These are phyloP conservation scores for Raffaelea albimanens DNA, from an alignment of 2,329 filamentous ascomycete genomes.

Conservation along the genomic window DNA sequence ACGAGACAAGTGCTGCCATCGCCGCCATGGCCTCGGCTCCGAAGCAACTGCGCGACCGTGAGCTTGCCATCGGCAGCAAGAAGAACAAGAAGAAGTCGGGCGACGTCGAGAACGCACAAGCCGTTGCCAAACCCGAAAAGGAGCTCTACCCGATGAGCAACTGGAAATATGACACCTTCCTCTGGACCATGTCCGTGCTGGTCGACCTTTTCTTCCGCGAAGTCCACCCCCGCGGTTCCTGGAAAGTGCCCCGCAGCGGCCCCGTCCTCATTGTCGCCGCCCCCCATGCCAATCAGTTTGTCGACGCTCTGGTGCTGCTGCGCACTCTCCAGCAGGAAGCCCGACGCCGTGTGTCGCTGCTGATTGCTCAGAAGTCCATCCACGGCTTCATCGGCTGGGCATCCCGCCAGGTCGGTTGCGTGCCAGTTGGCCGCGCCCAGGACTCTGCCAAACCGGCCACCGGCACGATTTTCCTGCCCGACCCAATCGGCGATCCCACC, in stretches of 20 bases:
- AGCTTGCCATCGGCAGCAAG: background rate
- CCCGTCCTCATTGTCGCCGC: conserved; percentile 93
- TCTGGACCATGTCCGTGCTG: conserved; percentile 71
- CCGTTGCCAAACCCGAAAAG: conserved; percentile 13
- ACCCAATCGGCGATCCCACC: conserved; percentile 75
- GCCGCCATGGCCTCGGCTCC: conserved; percentile 9
- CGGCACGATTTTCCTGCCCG: conserved; percentile 80
- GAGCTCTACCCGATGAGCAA: conserved; percentile 61
- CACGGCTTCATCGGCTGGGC: conserved; percentile 85
- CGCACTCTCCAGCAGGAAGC: conserved; percentile 80
- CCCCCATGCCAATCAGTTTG: conserved; percentile 97
- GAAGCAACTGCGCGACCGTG: background rate
- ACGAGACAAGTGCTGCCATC: conserved; percentile 6
- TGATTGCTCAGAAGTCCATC: conserved; percentile 94
- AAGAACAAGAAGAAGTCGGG: background rate
- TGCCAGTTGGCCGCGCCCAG: conserved; percentile 88
- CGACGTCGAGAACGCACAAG: background rate
- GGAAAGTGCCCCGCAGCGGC: conserved; percentile 83
- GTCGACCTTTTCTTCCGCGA: conserved; percentile 97
- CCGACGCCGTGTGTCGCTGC: conserved; percentile 77
- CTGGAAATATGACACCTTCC: conserved; percentile 68
- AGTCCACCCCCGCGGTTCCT: conserved; percentile 87
- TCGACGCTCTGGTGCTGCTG: conserved; percentile 90
- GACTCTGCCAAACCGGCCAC: conserved; percentile 73
- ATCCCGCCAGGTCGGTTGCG: conserved; percentile 74